Base-by-base conservation (phyloP, 805 yeast genomes). In the Candida corydali region DNA sequence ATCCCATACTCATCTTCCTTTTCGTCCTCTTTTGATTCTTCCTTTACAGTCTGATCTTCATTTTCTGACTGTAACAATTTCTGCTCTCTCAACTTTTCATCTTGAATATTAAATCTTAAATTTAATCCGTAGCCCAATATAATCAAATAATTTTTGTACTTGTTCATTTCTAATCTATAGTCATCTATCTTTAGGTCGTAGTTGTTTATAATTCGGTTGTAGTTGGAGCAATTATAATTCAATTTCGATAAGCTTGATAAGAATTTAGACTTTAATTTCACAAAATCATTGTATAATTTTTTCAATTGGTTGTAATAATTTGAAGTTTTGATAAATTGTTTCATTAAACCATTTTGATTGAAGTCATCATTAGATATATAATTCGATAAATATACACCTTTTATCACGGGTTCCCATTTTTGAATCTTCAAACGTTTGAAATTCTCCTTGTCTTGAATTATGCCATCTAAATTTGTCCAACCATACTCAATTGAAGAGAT, bases 401-500 rank as follows among this genome's bases (percentile, higher is more conserved):
- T 58, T 8, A 69, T 63, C 28, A 63, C 39, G 4, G 55, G 55
- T 38, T 64, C 67, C 77, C 77, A 75, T 49, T 63, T 65, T 18
- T 57, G 50, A 31, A 75, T 60, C 42, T 59, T 65, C 30, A 43
- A 37, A 32, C 54, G 57, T 34, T 57, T 61, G 43, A 73, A 57
- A 11, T 50, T 41, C 16, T 52, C 56, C 19, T 49, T 52, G 26
- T 54, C 40, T 8, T 34, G 39, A 32, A 63, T 52, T 34, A 67
- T 50, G 1, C 48, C 47, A 29, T 61, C 65, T 40, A 67, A 45
- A 44, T 67, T 53, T 18, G 70, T 68, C 95, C 95, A 87, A 2
- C 96, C 96, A 53, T 78, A 87, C 54, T 88, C 94, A 40, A 80
- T 74, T 37, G 91, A 80, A 2, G 87, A 78, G 22, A 85, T 69